Percentiles rank a stretch among this genome's conserved stretches.
Conservation (phyloP, 352 stramenopile species). For the Aphanomyces astaci region DNA sequence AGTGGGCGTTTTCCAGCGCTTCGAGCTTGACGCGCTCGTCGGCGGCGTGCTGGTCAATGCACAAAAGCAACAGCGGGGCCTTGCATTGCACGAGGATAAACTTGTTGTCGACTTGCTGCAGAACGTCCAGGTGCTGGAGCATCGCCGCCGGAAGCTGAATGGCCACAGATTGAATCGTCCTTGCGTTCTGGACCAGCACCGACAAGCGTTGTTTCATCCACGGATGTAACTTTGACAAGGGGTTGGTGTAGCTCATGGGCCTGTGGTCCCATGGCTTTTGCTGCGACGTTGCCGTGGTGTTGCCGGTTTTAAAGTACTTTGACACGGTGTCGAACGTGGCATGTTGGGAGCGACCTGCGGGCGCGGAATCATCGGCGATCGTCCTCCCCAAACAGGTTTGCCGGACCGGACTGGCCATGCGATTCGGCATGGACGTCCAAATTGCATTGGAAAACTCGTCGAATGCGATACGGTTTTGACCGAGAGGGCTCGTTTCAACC, state of each 20-base stretch:
- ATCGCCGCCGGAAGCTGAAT: constrained; percentile 59
- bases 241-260: neutral
- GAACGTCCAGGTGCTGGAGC: constrained; percentile 55
- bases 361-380: too few species aligned
- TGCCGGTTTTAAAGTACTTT: constrained; percentile 24
- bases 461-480: constrained; percentile 31
- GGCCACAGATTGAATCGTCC: neutral
- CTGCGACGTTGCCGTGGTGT: too few species aligned
- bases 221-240: too few species aligned
- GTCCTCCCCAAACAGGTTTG: too few species aligned
- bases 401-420: neutral
- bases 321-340: too few species aligned
- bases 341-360: too few species aligned
- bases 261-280: neutral
- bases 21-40: constrained; percentile 86
- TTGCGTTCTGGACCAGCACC: constrained; percentile 16
- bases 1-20: constrained; percentile 48
- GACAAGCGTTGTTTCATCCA: constrained; percentile 9
- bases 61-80: constrained; percentile 42
- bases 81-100: constrained; percentile 78
- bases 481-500: too few species aligned
- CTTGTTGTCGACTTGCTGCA: constrained; percentile 86
- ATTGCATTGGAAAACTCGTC: constrained; percentile 28
- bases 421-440: constrained; percentile 13
- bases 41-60: constrained; percentile 88